phyloP scores from a whole-genome alignment of 75 land plant species.

The Pinus tabuliformis region DNA sequence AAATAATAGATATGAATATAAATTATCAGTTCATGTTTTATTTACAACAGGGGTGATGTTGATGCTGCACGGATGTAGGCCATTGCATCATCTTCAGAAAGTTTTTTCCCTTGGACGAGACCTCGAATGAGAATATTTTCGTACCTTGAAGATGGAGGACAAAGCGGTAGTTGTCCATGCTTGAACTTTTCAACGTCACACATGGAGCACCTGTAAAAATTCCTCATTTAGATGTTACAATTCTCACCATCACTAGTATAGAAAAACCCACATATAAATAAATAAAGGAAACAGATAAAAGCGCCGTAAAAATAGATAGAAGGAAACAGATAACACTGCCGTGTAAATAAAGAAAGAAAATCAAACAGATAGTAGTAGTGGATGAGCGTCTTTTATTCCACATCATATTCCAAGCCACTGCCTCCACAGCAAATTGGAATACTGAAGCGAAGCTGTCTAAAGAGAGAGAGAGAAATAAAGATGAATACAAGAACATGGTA shows the following conservation, averaged over 20 bases:
- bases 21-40: too few species aligned
- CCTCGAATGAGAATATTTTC: constrained; percentile 30
- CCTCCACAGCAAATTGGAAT: too few species aligned
- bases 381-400: neutral
- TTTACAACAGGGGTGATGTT: constrained; percentile 18
- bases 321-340: neutral
- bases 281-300: neutral
- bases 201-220: constrained; percentile 38
- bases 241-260: neutral
- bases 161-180: constrained; percentile 32
- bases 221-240: neutral
- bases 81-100: constrained; percentile 42
- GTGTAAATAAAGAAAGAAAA: neutral
- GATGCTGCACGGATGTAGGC: constrained; percentile 41
- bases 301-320: neutral
- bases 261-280: neutral
- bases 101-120: constrained; percentile 44
- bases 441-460: too few species aligned
- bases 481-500: too few species aligned
- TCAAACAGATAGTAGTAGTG: neutral
- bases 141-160: constrained; percentile 31
- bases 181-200: constrained; percentile 37
- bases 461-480: too few species aligned
- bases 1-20: too few species aligned
- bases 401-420: neutral